Base-by-base conservation (phyloP, 2,329 filamentous ascomycete genomes). In the Penicillium sclerotiorum region DNA sequence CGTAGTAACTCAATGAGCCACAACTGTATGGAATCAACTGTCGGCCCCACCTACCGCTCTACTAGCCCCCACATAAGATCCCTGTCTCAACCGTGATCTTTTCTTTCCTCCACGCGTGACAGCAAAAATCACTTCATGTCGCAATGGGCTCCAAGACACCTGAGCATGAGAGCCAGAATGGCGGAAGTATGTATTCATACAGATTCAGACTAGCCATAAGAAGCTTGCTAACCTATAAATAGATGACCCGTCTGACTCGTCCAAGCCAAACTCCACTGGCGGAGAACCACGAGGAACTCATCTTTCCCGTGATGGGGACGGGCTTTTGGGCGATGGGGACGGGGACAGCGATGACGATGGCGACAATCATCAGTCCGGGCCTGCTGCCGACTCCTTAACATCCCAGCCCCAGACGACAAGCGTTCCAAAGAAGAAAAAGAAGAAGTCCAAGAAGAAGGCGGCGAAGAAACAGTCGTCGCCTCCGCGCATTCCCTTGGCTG, bases 361-460 rank as follows among this genome's bases (percentile, higher is more conserved):
- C 9, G 40, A 39, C 35, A 55, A 61, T 18, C 17, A 56, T 49
- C 33, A 46, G 42, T 45, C 55, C 50, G 25, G 55, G 45, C 28
- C 50, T 52, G 50, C 36, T 52, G 41, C 58, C 57, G 33, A 49
- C 36, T 52, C 62, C 49, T 50, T 60, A 52, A 60, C 43, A 23
- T 32, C 36, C 27, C 54, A 56, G 25, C 32, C 49, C 49, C 20
- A 47, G 33, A 73, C 68, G 18, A 73, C 63, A 57, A 84, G 33
- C 81, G 32, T 42, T 38, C 47, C 55, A 12, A 58, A 61, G 32
- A 66, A 64, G 45, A 69, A 69, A 64, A 69, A 60, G 65, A 75
- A 74, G 62, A 78, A 75, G 59, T 69, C 73, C 47, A 81, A 78
- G 65, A 74, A 70, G 59, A 76, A 73, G 61, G 69, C 47, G 43